Evolutionary conservation across 2,329 filamentous ascomycete species (phyloP).

Genomic region (Furcasterigmium sp.): DNA sequence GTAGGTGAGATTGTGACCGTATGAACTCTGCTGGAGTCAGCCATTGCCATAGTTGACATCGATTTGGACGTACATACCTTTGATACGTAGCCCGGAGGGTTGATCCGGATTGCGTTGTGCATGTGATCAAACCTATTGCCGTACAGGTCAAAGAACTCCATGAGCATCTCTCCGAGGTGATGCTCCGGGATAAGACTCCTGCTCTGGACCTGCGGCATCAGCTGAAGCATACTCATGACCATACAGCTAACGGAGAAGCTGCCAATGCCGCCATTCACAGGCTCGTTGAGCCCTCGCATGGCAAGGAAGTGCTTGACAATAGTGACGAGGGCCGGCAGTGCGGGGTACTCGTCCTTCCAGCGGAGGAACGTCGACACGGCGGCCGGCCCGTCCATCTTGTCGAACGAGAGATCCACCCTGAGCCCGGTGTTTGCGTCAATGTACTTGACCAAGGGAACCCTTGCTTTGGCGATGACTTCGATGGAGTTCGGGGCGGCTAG

Average conservation of each 20-base stretch:
- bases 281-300: conserved; percentile 88
- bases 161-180: conserved; percentile 73
- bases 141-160: conserved; percentile 87
- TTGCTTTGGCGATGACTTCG: conserved; percentile 67
- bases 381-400: conserved; percentile 76
- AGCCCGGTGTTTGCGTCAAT: conserved; percentile 72
- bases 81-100: conserved; percentile 66
- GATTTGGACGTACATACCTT: conserved; percentile 53
- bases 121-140: conserved; percentile 73
- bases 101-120: conserved; percentile 67
- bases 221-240: conserved; percentile 81
- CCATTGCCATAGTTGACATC: too few species aligned
- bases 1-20: conserved; percentile 35
- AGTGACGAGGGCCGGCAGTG: conserved; percentile 81
- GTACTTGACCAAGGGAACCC: conserved; percentile 90
- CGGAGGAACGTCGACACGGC: conserved; percentile 74
- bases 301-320: conserved; percentile 88
- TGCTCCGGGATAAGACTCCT: conserved; percentile 52
- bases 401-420: conserved; percentile 90
- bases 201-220: conserved; percentile 66
- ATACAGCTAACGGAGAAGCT: conserved; percentile 94
- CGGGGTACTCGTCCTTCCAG: conserved; percentile 77
- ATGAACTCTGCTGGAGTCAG: not conserved
- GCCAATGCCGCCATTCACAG: conserved; percentile 83
- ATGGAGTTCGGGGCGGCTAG: conserved; percentile 56